Evolutionary conservation across 495 filamentous ascomycete species (phyloP).

Genomic region (Xylaria nigripes): DNA sequence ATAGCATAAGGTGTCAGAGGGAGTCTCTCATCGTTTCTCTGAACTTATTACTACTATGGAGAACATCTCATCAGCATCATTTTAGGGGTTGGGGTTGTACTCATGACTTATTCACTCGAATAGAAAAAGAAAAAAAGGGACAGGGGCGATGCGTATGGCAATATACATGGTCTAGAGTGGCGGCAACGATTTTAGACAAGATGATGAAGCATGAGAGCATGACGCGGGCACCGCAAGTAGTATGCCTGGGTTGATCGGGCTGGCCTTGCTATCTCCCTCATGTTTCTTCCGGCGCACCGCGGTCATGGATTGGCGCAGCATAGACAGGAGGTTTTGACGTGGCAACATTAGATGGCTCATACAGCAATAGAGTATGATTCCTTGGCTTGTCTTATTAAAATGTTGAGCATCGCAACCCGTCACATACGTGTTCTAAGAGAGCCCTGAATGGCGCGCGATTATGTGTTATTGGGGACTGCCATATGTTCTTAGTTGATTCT

Average conservation of each 20-base stretch:
- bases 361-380: constrained; percentile 3
- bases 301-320: constrained; percentile 3
- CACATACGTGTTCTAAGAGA: constrained; percentile 6
- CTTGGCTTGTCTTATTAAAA: constrained; percentile 2
- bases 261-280: neutral
- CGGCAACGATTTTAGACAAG: constrained; percentile 1
- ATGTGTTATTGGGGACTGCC: neutral
- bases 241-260: neutral
- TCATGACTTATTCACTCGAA: constrained; percentile 4
- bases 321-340: constrained; percentile 2
- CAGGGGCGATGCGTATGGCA: neutral
- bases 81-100: neutral
- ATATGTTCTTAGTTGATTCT: neutral
- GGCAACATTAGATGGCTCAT: constrained; percentile 3
- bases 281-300: constrained; percentile 1
- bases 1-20: neutral
- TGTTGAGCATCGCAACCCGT: constrained; percentile 5
- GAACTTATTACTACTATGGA: neutral
- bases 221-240: neutral
- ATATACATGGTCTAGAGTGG: constrained; percentile 9
- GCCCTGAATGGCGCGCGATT: neutral
- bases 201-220: neutral
- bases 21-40: neutral
- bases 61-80: constrained; percentile 1
- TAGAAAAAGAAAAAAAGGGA: neutral